Evolutionary conservation across 1,139 yeast species (phyloP).

Genomic region (Blastobotrys arbuscula): DNA sequence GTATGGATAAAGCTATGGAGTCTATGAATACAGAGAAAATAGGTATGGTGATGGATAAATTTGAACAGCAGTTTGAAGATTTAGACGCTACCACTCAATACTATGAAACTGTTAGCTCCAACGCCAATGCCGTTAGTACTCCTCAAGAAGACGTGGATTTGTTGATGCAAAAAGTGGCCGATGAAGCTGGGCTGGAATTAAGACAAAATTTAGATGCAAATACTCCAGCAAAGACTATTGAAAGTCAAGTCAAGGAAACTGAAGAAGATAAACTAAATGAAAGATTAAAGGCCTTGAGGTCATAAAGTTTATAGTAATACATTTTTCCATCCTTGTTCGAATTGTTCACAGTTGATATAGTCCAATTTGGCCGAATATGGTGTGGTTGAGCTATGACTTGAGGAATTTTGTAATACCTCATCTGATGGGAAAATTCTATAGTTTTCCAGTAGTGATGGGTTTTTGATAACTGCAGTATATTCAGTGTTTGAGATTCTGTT

Average conservation of each 20-base stretch:
- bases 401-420: slow-evolving; percentile 14
- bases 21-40: slow-evolving; percentile 89
- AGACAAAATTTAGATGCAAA: slow-evolving; percentile 65
- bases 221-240: slow-evolving; percentile 33
- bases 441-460: slow-evolving; percentile 6
- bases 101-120: slow-evolving; percentile 84
- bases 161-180: slow-evolving; percentile 89
- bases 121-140: slow-evolving; percentile 79
- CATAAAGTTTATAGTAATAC: slow-evolving; percentile 2
- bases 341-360: slow-evolving; percentile 17
- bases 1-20: slow-evolving; percentile 95
- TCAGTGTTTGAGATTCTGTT: slow-evolving; percentile 13
- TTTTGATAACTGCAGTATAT: slow-evolving; percentile 10
- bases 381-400: slow-evolving; percentile 5
- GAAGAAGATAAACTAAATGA: slow-evolving; percentile 87
- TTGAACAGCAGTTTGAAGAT: slow-evolving; percentile 94
- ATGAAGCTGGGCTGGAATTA: slow-evolving; percentile 94
- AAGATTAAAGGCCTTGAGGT: slow-evolving; percentile 72
- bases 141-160: slow-evolving; percentile 96
- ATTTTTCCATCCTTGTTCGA: slow-evolving; percentile 18
- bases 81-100: slow-evolving; percentile 90
- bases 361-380: slow-evolving; percentile 20
- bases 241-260: slow-evolving; percentile 55
- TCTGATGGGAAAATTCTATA: slow-evolving; percentile 16
- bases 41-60: slow-evolving; percentile 93